Base-by-base conservation (phyloP, 768 basidiomycete species). In the Scleroderma citrinum region DNA sequence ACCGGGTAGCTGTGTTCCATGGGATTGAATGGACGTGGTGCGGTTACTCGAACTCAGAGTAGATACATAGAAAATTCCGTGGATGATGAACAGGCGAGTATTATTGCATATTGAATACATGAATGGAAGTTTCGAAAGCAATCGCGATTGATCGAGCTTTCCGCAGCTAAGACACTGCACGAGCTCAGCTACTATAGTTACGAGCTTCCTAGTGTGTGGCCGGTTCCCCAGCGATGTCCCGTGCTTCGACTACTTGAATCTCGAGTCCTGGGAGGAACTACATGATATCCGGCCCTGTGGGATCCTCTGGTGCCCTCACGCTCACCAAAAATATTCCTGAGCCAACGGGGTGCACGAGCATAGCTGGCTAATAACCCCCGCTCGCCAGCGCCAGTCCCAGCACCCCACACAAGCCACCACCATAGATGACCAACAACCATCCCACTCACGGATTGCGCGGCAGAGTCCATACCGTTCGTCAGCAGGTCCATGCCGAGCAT, bases 351-450 rank as follows among this genome's bases (percentile, higher is more conserved):
- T 20, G 84, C 86, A 39, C 54, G 64, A n/a, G 68, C 79, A 48
- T 62, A 73, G 19, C 49, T 35, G 16, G 66, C 65, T 50, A 80
- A 63, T 8, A 63, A 56, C 1, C 81, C 73, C 29, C 53, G 59
- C 17, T 66, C 63, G 23, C 75, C 58, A 57, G 62, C 74, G n/a
- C 71, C 60, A 16, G 64, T 69, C 29, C 69, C 68, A 8, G 63
- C 49, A 21, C 78, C 76, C 74, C 82, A 82, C 7, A 88, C 73
- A 21, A 70, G 60, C 82, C 82, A 87, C 82, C 84, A 90, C 86
- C 88, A 92, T 8, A 78, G 62, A 61, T 93, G 89, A 0, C 91
- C 91, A 2, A 83, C 77, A 29, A 88, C 74, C 30, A 85, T 76
- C 7, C 92, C 92, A 0, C 83, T 82, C 42, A 89, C 61, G 21